These are phyloP conservation scores for Hypoxylon sp. DNA, from an alignment of 2,329 filamentous ascomycete genomes.

Conservation along the genomic window DNA sequence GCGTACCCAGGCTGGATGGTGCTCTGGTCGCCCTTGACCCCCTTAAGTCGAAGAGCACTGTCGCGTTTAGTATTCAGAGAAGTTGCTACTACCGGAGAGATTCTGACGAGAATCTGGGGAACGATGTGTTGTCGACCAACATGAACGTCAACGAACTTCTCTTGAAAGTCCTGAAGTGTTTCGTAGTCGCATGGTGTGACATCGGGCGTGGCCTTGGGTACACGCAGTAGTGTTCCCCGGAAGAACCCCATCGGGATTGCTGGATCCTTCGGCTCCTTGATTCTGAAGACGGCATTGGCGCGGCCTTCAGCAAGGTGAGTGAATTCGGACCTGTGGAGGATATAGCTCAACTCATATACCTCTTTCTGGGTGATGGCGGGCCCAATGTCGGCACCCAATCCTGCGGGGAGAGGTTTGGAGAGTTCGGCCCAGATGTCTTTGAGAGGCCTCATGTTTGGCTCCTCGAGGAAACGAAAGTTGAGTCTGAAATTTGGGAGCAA, in stretches of 20 bases:
- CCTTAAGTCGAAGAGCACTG: constrained; percentile 68
- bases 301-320: constrained; percentile 76
- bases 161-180: constrained; percentile 64
- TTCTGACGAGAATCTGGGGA: constrained; percentile 51
- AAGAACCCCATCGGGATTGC: constrained; percentile 51
- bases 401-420: constrained; percentile 46
- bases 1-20: constrained; percentile 72
- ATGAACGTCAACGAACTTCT: constrained; percentile 66
- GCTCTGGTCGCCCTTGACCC: constrained; percentile 64
- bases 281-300: constrained; percentile 81
- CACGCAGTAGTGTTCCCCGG: constrained; percentile 69
- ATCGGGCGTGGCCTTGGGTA: constrained; percentile 69
- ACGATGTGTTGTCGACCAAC: constrained; percentile 56
- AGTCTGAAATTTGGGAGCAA: constrained; percentile 1
- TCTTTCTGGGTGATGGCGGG: constrained; percentile 39
- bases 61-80: constrained; percentile 67
- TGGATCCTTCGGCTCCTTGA: constrained; percentile 60
- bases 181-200: constrained; percentile 62
- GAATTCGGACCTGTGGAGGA: constrained; percentile 45
- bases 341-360: constrained; percentile 44
- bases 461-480: constrained; percentile 13
- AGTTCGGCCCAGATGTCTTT: constrained; percentile 49
- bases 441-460: constrained; percentile 39
- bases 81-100: constrained; percentile 61
- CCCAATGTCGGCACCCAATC: constrained; percentile 31